Base-by-base conservation (phyloP, 805 yeast genomes). In the Candida jianshihensis region DNA sequence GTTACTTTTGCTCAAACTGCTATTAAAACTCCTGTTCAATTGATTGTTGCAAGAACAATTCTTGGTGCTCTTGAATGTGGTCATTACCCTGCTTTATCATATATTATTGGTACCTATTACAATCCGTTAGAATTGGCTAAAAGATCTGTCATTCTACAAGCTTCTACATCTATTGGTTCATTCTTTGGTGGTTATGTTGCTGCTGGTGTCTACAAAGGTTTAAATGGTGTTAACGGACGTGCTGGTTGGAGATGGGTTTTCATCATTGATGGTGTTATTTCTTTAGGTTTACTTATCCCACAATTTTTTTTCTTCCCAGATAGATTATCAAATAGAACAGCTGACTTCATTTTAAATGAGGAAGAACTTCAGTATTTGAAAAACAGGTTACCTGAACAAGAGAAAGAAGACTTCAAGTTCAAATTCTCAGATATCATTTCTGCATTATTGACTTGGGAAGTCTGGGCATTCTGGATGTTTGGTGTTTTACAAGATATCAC, bases 201-300 rank as follows among this genome's bases (percentile, higher is more conserved):
- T 27, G 11, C 26, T 10, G 36, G 18, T 26, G 29, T 18, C 4
- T 26, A 29, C 21, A 15, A 7, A 7, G 51, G 53, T 31, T 47
- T 71, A 46, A 59, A 60, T 37, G 71, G 70, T 26, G 60, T 53
- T 8, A 52, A 50, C 25, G 77, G 76, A 3, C 48, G 64, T 18
- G 64, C 68, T 8, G 70, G 75, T 14, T 77, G 83, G 84, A 67
- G 75, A 54, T 77, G 82, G 83, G 70, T 75, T 57, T 77, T 73
- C 46, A 65, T 77, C 33, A 66, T 77, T 38, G 81, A 78, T 53
- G 79, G 63, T 20, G 17, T 46, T 11, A 41, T 44, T 26, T 45
- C 46, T 24, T 48, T 49, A 25, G 25, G 30, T 13, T 18, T 28
- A 29, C 24, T 18, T 2, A 6, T 33, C 5, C 5, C 18, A 5